Evolutionary conservation across 345 rosid genomes (phyloP), one percentile per base, ranked within the genome.

Genomic region (Clarkia xantiana): DNA sequence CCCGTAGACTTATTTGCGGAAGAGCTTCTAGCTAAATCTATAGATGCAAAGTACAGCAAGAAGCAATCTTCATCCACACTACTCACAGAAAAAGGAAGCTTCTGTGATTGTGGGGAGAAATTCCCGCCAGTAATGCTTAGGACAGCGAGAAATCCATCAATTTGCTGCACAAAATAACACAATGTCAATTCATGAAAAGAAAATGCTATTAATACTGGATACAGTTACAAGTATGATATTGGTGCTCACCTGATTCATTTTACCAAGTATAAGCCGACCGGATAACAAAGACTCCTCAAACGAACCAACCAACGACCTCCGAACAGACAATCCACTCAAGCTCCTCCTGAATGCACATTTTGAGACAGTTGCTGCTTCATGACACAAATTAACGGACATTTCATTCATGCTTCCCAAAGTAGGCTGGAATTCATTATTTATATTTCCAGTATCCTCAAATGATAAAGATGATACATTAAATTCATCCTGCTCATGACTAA

Each of bases 301-400:
- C 29, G 97, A 90, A 77, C 97, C 97, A 60, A 90, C 84, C 75
- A 90, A 67, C 58, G 97, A 80, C 72, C 95, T 79, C 64, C 85
- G 74, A 43, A 81, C 70, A 18, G 87, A 76, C 42, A 73, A 79
- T 54, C 90, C 85, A 65, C 88, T 77, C 70, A 80, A 72, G 71
- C 90, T 75, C 60, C 36, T 29, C 36, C 89, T 80, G 44, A 54
- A 12, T 49, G 56, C 62, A 44, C 83, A 62, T 38, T 72, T 75
- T 49, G 82, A 66, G 42, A 42, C 51, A 11, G 78, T 65, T 61
- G 66, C 55, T 38, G 81, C 59, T 45, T 76, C 86, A 52, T 58
- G 75, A 56, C 49, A 55, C n/a, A 62, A 42, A 13, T 62, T 61
- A 74, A 69, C 70, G 58, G 56, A 44, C 15, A 55, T 15, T 36